phyloP scores from a whole-genome alignment of 2,329 filamentous ascomycete species.

The Pyrenophora seminiperda region DNA sequence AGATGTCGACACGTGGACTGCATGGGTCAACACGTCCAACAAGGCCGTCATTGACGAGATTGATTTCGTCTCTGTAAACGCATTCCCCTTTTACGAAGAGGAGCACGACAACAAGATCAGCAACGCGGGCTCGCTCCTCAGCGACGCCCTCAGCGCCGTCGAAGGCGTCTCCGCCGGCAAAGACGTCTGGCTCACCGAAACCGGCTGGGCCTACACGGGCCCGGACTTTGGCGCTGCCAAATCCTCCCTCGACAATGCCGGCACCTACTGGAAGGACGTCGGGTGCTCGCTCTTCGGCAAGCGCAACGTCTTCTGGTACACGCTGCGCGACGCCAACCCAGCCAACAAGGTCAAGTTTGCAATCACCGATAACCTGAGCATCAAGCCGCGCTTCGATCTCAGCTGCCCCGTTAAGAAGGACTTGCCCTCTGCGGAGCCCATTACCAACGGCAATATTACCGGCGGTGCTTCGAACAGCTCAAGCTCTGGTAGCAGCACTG shows the following conservation, averaged over 20 bases:
- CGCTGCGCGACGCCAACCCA: constrained; percentile 53
- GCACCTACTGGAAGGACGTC: constrained; percentile 42
- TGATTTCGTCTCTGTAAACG: constrained; percentile 47
- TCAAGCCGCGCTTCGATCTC: constrained; percentile 59
- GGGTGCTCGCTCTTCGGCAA: constrained; percentile 43
- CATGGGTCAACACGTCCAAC: constrained; percentile 44
- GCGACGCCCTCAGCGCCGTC: constrained; percentile 35
- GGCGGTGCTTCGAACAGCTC: not conserved
- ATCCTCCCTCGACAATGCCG: constrained; percentile 38
- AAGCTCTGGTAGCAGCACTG: not conserved
- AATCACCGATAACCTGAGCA: constrained; percentile 60
- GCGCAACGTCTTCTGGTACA: constrained; percentile 46
- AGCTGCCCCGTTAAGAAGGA: constrained; percentile 51
- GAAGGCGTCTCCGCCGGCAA: constrained; percentile 40
- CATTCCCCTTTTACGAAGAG: constrained; percentile 47
- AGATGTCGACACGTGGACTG: constrained; percentile 47
- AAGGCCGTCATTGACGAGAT: constrained; percentile 43
- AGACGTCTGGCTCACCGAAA: constrained; percentile 49
- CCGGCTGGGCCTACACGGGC: constrained; percentile 44
- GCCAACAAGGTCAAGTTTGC: constrained; percentile 64
- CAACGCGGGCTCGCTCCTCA: constrained; percentile 49
- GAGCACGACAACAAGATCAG: constrained; percentile 45
- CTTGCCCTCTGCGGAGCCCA: constrained; percentile 20
- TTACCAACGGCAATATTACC: not conserved
- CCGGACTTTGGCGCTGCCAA: constrained; percentile 36